phyloP scores from a whole-genome alignment of 495 filamentous ascomycete genomes.

The Aspergillus olivimuriae region DNA sequence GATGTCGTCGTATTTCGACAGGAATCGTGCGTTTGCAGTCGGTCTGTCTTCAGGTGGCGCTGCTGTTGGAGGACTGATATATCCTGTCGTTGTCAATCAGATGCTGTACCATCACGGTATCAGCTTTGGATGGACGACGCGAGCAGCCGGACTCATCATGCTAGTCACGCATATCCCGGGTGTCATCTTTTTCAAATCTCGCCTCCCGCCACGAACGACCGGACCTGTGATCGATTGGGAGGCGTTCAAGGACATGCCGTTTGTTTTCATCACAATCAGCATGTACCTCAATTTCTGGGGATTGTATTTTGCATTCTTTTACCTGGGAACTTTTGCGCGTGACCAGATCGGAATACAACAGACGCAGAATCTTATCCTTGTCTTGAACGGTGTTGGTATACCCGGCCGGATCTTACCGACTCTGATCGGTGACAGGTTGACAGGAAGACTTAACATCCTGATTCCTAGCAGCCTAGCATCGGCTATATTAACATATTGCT shows the following conservation, averaged over 20 bases:
- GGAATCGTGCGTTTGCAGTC: slow-evolving; percentile 52
- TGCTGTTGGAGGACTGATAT: slow-evolving; percentile 62
- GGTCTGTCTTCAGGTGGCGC: slow-evolving; percentile 54
- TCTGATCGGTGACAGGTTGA: slow-evolving; percentile 46
- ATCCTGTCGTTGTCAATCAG: slow-evolving; percentile 55
- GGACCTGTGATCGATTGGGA: slow-evolving; percentile 53
- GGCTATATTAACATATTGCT: slow-evolving; percentile 46
- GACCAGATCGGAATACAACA: slow-evolving; percentile 42
- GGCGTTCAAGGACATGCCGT: slow-evolving; percentile 55
- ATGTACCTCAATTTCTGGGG: slow-evolving; percentile 52
- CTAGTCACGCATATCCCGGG: slow-evolving; percentile 38
- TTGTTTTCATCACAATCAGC: slow-evolving; percentile 52
- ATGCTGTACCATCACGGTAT: slow-evolving; percentile 44
- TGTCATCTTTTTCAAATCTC: slow-evolving; percentile 40
- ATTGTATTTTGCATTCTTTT: slow-evolving; percentile 65
- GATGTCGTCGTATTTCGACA: slow-evolving; percentile 59
- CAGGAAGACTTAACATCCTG: slow-evolving; percentile 49
- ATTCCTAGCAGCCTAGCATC: slow-evolving; percentile 36
- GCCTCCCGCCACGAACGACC: slow-evolving; percentile 49
- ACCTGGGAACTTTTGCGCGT: slow-evolving; percentile 49
- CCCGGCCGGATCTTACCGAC: slow-evolving; percentile 54
- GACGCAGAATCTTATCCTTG: slow-evolving; percentile 51
- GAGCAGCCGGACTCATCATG: slow-evolving; percentile 59
- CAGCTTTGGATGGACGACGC: slow-evolving; percentile 68
- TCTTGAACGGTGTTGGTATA: slow-evolving; percentile 58